Evolutionary conservation across 148 eudicot genomes (phyloP), one percentile per base, ranked within the genome.

Genomic region (Camellia japonica): DNA sequence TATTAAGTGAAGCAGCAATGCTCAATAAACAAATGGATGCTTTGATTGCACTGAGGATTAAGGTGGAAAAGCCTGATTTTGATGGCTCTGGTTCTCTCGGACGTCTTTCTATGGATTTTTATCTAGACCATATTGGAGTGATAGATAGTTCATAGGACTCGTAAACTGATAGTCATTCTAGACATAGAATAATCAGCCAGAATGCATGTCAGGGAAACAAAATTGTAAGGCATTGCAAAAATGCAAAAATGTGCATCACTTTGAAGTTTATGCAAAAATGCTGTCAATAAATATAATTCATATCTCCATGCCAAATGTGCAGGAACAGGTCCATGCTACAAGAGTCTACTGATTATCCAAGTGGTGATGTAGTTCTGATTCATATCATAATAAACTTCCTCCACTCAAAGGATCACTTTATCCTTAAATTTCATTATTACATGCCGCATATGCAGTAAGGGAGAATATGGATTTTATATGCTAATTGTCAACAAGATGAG

Each of bases 21-120:
- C 84, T 93, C 60, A 84, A 86, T 64, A 91, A 83, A 81, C 96
- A 93, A 74, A 90, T 93, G 92, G 88, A 87, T 18, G 95, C 94
- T 74, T 86, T 89, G 51, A 81, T 92, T 78, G 98, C 95, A 13
- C 83, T 92, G 82, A 80, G 92, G 55, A 87, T 92, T 76, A 87
- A 83, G 84, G 90, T 93, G 69, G 81, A 81, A 68, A 86, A 88
- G 59, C 87, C 84, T 4, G 83, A 85, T 62, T 76, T 77, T 74
- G 82, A 86, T 71, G 82, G 71, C 79, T 74, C 85, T n/a, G 71
- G 55, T 60, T n/a, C 82, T 46, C 52, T 74, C 19, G 67, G 43
- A 59, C 73, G 49, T 47, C 76, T 58, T 30, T 54, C 82, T 8
- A 8, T 38, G 19, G 84, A 85, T 66, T 63, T 63, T 63, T 63